phyloP scores from a whole-genome alignment of 2,329 filamentous ascomycete species.

The Laburnicola sp. region DNA sequence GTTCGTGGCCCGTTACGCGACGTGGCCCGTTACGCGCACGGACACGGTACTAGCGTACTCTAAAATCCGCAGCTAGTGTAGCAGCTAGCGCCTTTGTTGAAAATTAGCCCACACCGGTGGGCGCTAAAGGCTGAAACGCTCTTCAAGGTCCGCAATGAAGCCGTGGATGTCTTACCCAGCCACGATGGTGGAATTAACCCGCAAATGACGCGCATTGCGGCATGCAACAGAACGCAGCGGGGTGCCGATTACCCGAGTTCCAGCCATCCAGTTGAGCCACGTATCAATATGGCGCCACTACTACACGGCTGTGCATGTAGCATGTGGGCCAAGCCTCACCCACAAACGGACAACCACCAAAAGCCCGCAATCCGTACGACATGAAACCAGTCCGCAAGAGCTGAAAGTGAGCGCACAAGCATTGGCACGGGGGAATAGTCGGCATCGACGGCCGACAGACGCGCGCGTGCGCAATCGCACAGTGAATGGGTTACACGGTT shows the following conservation, averaged over 20 bases:
- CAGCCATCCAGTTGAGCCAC: conserved; percentile 6
- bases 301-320: conserved; percentile 4
- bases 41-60: too few species aligned
- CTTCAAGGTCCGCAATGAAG: too few species aligned
- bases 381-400: neutral
- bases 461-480: neutral
- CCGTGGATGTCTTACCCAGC: too few species aligned
- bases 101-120: too few species aligned
- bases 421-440: neutral
- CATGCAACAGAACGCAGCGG: neutral
- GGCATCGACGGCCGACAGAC: neutral
- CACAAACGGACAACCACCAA: neutral
- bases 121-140: too few species aligned
- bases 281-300: conserved; percentile 5
- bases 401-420: neutral
- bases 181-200: too few species aligned
- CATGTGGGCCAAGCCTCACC: neutral
- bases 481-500: neutral
- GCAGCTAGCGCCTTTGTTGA: too few species aligned
- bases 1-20: too few species aligned
- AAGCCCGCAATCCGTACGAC: neutral
- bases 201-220: too few species aligned
- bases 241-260: neutral
- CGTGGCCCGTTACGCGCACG: too few species aligned
- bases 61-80: too few species aligned